These are phyloP conservation scores for Akanthomyces muscarius DNA, from an alignment of 2,329 filamentous ascomycete genomes.

Conservation along the genomic window DNA sequence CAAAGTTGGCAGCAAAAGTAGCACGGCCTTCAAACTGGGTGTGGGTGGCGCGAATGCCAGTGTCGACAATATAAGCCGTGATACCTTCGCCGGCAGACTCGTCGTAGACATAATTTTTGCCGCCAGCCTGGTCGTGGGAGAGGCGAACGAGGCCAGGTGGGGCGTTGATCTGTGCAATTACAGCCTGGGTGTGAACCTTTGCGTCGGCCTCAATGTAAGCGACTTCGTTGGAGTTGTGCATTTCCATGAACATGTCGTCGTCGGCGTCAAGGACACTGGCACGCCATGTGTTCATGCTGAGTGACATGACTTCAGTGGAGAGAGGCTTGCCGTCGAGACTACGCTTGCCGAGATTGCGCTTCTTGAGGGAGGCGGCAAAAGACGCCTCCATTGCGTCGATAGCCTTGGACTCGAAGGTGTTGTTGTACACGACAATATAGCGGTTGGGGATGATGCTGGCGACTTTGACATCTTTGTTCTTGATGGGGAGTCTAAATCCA, in stretches of 20 bases:
- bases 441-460: constrained; percentile 49
- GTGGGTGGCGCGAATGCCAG: constrained; percentile 51
- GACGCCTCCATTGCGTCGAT: constrained; percentile 48
- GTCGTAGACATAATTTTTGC: constrained; percentile 41
- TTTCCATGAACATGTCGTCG: constrained; percentile 45
- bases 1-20: constrained; percentile 42
- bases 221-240: constrained; percentile 46
- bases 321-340: constrained; percentile 43
- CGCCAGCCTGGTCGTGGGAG: constrained; percentile 39
- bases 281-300: constrained; percentile 48
- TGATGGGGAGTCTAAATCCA: constrained; percentile 41
- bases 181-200: constrained; percentile 39
- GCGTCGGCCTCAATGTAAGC: constrained; percentile 53
- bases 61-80: constrained; percentile 56
- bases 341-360: constrained; percentile 54
- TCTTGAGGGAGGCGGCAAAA: constrained; percentile 47
- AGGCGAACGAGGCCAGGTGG: constrained; percentile 51
- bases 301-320: constrained; percentile 43
- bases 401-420: constrained; percentile 43
- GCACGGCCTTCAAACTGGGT: constrained; percentile 46
- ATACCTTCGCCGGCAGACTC: constrained; percentile 39
- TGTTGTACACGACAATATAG: constrained; percentile 65
- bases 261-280: constrained; percentile 52
- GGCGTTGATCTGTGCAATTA: constrained; percentile 50
- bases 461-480: constrained; percentile 49